phyloP scores from a whole-genome alignment of 768 basidiomycete genomes.

The Rhodotorula graminis region DNA sequence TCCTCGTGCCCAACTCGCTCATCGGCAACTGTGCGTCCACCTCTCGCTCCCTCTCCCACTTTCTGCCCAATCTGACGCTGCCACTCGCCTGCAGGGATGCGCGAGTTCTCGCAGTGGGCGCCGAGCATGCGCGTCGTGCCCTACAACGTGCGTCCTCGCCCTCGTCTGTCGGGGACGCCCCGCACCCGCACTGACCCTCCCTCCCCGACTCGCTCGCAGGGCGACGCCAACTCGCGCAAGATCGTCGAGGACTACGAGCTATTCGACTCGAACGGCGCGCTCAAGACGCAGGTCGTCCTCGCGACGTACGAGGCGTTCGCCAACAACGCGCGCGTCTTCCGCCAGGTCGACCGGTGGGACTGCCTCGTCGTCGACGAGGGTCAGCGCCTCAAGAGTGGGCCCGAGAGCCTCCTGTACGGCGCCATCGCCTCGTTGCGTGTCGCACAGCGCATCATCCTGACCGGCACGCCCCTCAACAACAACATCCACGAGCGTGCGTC shows the following conservation, averaged over 20 bases:
- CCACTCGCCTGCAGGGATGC: constrained; percentile 54
- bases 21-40: constrained; percentile 60
- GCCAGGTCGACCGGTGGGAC: constrained; percentile 82
- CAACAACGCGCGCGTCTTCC: constrained; percentile 67
- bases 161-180: too few species aligned
- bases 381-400: constrained; percentile 70
- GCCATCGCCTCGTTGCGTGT: constrained; percentile 23
- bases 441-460: constrained; percentile 60
- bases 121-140: constrained; percentile 67
- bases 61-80: neutral
- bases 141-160: constrained; percentile 48
- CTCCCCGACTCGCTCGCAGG: constrained; percentile 48
- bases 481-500: constrained; percentile 68
- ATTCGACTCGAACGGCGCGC: constrained; percentile 52
- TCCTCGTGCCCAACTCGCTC: constrained; percentile 94
- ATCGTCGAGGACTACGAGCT: constrained; percentile 79
- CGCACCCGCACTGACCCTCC: neutral
- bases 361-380: constrained; percentile 81
- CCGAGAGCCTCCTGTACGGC: constrained; percentile 36
- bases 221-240: constrained; percentile 72
- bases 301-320: constrained; percentile 80
- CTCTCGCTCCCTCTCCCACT: too few species aligned
- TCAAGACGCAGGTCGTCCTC: constrained; percentile 63
- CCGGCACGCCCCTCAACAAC: constrained; percentile 83
- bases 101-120: constrained; percentile 80